Evolutionary conservation across 768 basidiomycete genomes (phyloP), one percentile per base, ranked within the genome.

Genomic region (Tylopilus intermedius): DNA sequence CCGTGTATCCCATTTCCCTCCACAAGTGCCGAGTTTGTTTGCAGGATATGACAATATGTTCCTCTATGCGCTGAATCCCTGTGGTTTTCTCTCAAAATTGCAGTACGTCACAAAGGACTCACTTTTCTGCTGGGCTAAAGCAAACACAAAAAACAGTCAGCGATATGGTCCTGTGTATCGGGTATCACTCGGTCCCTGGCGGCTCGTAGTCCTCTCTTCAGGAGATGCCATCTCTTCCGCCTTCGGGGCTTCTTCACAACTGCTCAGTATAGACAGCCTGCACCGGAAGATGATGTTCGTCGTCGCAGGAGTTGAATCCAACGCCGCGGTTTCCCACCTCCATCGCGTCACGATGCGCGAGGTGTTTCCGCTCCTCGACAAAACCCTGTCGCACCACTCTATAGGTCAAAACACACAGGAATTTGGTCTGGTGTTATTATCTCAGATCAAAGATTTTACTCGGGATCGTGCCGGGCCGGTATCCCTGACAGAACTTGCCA

Each of bases 331-430:
- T 6, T 13, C 32, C 3, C 9, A 35, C 22, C 45, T 66, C 13
- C 51, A 62, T 35, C 27, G 35, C 21, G 47, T 64, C 27, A 54
- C 57, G 52, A 44, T 57, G 14, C 52, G 29, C 35, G 37, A 52
- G 4, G 51, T 65, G 18, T 64, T 54, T 15, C 62, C 62, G 1
- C 48, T 65, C 1, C 37, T 65, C 5, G 65, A 62, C 49, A 61
- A 29, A 33, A 11, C 30, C 6, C 42, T 65, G 29, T 59, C 64
- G 0, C 55, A 18, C 1, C 51, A 47, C 22, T 47, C 2, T 1
- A 22, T 66, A 8, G 54, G 38, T 8, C 46, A 59, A 13, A 49
- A 56, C 8, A 55, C 50, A 1, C 53, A 47, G 5, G 8, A 26
- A 0, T 60, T 64, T 21, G 58, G 62, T 13, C 40, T 33, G 9